phyloP scores from a whole-genome alignment of 2,329 filamentous ascomycete species.

The Pyricularia grisea region DNA sequence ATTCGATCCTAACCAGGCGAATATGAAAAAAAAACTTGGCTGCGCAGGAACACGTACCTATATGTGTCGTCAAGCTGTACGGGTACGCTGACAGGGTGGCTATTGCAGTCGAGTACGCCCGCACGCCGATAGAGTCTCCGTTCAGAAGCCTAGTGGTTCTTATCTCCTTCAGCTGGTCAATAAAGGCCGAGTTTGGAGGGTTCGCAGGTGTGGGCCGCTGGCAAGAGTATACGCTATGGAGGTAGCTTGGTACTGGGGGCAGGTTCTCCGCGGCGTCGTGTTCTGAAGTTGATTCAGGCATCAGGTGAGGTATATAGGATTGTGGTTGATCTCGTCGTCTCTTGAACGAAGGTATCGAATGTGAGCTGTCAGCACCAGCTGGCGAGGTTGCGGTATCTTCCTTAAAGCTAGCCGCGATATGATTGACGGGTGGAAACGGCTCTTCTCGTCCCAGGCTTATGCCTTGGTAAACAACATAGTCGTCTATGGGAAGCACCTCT shows the following conservation, averaged over 20 bases:
- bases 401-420: background rate
- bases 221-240: slow-evolving; percentile 65
- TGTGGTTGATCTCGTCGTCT: slow-evolving; percentile 1
- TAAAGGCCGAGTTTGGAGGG: slow-evolving; percentile 66
- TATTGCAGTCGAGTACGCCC: slow-evolving; percentile 82
- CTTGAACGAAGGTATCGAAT: slow-evolving; percentile 9
- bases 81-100: slow-evolving; percentile 79
- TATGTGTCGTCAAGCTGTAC: slow-evolving; percentile 26
- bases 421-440: background rate
- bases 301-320: slow-evolving; percentile 27
- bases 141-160: slow-evolving; percentile 60
- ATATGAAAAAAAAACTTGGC: background rate
- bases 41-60: slow-evolving; percentile 23
- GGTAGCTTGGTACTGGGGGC: slow-evolving; percentile 59
- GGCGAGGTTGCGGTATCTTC: background rate
- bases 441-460: slow-evolving; percentile 3
- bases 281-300: slow-evolving; percentile 69
- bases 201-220: slow-evolving; percentile 63
- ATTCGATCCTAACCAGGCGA: background rate
- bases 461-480: slow-evolving; percentile 48
- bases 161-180: slow-evolving; percentile 65
- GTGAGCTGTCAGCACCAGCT: slow-evolving; percentile 4
- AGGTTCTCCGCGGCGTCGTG: slow-evolving; percentile 50
- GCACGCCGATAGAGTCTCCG: slow-evolving; percentile 68
- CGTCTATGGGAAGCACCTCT: slow-evolving; percentile 33